Conservation (phyloP, 176 grass and related monocot genomes). For the Aegilops umbellulata region DNA sequence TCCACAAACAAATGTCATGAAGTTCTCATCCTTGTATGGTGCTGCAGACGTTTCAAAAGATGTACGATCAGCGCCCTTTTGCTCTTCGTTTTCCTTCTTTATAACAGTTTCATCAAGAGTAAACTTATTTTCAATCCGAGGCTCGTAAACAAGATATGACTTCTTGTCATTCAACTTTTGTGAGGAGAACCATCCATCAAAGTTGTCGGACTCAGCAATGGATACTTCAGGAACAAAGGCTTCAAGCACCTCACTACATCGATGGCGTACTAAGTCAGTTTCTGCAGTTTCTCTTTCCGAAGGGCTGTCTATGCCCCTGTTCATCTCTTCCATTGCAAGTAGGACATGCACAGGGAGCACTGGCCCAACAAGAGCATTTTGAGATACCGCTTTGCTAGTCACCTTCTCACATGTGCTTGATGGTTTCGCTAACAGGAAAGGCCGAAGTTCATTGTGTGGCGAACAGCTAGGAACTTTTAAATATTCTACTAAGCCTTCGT, state of each 20-base stretch:
- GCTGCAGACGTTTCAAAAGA: constrained; percentile 20
- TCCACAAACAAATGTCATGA: constrained; percentile 72
- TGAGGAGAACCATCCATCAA: constrained; percentile 34
- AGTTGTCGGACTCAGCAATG: constrained; percentile 32
- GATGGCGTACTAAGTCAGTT: constrained; percentile 39
- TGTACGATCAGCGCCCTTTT: background rate
- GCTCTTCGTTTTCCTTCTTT: constrained; percentile 34
- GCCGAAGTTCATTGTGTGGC: constrained; percentile 25
- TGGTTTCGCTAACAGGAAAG: constrained; percentile 61
- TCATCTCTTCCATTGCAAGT: constrained; percentile 67
- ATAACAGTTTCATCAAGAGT: constrained; percentile 19
- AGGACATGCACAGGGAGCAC: constrained; percentile 78
- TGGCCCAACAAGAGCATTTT: constrained; percentile 62
- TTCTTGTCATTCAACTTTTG: constrained; percentile 52
- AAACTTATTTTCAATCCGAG: constrained; percentile 34
- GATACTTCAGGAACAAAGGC: constrained; percentile 66
- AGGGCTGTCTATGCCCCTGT: constrained; percentile 22
- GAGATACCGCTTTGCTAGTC: constrained; percentile 46
- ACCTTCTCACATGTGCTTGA: constrained; percentile 61
- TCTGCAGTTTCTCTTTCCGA: constrained; percentile 26
- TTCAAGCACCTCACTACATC: constrained; percentile 57
- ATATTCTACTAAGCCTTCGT: constrained; percentile 48
- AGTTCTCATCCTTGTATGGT: constrained; percentile 46
- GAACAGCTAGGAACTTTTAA: constrained; percentile 58
- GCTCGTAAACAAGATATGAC: constrained; percentile 73